Evolutionary conservation across 352 stramenopile species (phyloP).

Genomic region (Phytophthora tentaculata): DNA sequence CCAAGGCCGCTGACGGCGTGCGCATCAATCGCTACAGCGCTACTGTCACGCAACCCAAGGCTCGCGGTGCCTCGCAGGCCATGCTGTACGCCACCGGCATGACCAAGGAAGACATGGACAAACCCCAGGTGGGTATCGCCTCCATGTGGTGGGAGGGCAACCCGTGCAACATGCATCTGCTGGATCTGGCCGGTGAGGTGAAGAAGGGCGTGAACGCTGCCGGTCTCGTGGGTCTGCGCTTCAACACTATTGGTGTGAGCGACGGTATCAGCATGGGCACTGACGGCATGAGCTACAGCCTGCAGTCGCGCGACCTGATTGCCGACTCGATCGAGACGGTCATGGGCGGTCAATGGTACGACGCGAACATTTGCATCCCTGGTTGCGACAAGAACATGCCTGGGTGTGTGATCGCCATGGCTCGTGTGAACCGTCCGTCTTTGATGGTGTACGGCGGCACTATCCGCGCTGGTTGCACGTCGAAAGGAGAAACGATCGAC

Average conservation of each 20-base stretch:
- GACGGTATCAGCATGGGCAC: conserved; percentile 98
- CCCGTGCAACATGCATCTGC: conserved; percentile 99
- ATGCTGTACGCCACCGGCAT: conserved; percentile 98
- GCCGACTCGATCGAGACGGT: conserved; percentile 99
- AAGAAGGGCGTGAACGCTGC: conserved; percentile 94
- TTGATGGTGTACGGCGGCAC: conserved; percentile 99
- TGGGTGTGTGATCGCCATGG: conserved; percentile 98
- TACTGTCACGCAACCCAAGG: conserved; percentile 95
- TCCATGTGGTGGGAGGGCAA: conserved; percentile 99
- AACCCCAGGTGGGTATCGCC: conserved; percentile 95
- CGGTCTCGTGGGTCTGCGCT: conserved; percentile 94
- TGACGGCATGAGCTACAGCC: conserved; percentile 96
- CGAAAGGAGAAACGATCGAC: conserved; percentile 90
- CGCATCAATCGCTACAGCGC: conserved; percentile 89
- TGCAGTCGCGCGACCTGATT: conserved; percentile 98
- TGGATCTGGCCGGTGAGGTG: conserved; percentile 94
- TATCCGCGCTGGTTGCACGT: conserved; percentile 94
- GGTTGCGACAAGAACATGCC: conserved; percentile 99
- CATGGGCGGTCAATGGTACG: conserved; percentile 99
- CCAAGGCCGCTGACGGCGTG: conserved; percentile 31
- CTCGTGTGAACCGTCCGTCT: conserved; percentile 95
- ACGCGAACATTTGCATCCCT: conserved; percentile 97
- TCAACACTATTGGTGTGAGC: conserved; percentile 98
- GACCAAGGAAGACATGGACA: conserved; percentile 94
- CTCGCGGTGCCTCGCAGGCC: conserved; percentile 96